Base-by-base conservation (phyloP, 805 yeast species). In the Lachancea fermentati region DNA sequence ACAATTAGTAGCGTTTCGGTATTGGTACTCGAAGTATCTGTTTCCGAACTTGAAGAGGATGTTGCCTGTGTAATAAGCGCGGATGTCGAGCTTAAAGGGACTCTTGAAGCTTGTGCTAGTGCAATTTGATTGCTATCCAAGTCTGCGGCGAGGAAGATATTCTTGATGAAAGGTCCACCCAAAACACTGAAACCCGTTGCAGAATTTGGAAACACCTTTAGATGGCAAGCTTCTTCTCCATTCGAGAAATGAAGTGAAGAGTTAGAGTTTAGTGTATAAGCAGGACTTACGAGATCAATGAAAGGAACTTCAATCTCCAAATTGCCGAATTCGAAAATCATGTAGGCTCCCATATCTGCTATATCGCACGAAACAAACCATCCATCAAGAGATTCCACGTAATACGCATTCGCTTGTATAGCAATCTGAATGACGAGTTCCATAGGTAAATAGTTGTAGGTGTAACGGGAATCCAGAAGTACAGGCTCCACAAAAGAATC, bases 291-390 rank as follows among this genome's bases (percentile, higher is more conserved):
- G 32, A 81, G 60, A 30, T 73, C 68, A 7, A 60, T 54, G 17
- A 82, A 54, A 1, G 84, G 79, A 11, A 78, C 66, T 22, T 63
- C 55, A 16, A 84, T 63, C 0, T 66, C 55, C 30, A 78, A 57
- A 30, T 73, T 71, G 12, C 79, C 83, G 51, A 84, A 67, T 15
- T 63, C 49, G 53, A 81, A 72, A 35, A 71, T 67, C 6, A 84
- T 40, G 0, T 71, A 61, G 1, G 85, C 87, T 17, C 70, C 58
- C 6, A 71, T 49, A 4, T 60, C 50, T 1, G 68, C 70, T 12
- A 81, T 62, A 9, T 71, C 61, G 62, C 93, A 84, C 43, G 73
- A 72, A 11, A 80, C 79, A 12, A 81, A 50, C 91, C 91, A 84
- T 13, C 70, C 51, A 17, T 63, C 65, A 5, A 67, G 52, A 4